These are phyloP conservation scores for Termitomyces sp. DNA, from an alignment of 768 basidiomycete species.

Conservation along the genomic window DNA sequence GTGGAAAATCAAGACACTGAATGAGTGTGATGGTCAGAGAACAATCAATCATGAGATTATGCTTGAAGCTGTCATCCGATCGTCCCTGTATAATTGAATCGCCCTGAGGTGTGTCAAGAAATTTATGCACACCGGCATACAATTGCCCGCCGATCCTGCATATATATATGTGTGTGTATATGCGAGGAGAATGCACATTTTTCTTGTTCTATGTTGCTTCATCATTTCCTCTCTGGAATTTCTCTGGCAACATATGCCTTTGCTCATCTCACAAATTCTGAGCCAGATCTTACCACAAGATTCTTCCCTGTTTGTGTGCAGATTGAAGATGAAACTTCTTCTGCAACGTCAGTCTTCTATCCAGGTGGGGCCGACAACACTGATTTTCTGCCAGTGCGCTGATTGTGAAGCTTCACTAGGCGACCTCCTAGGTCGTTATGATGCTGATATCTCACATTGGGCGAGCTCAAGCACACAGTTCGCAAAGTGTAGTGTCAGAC, in stretches of 20 bases:
- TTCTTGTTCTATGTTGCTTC: background rate
- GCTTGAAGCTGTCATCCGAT: too few relatives aligned
- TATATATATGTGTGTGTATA: background rate
- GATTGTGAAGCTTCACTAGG: constrained; percentile 8
- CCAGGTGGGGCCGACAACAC: constrained; percentile 20
- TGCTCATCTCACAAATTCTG: background rate
- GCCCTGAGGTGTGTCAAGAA: too few relatives aligned
- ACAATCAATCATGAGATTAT: too few relatives aligned
- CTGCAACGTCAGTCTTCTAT: constrained; percentile 40
- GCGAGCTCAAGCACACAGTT: constrained; percentile 39
- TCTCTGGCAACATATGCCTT: background rate
- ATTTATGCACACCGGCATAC: background rate
- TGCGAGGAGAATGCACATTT: background rate
- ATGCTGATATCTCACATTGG: constrained; percentile 43
- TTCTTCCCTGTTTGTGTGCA: constrained; percentile 24
- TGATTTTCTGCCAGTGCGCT: background rate
- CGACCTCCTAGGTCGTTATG: constrained; percentile 22
- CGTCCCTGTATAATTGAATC: too few relatives aligned
- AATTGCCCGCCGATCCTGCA: too few relatives aligned
- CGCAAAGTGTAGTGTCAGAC: constrained; percentile 52
- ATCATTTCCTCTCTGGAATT: background rate
- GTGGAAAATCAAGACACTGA: too few relatives aligned
- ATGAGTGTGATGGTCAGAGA: too few relatives aligned
- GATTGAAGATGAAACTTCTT: constrained; percentile 33
- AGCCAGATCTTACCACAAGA: background rate